Conservation (phyloP, 805 yeast species). For the Yamadazyma takamatsuzukensis region DNA sequence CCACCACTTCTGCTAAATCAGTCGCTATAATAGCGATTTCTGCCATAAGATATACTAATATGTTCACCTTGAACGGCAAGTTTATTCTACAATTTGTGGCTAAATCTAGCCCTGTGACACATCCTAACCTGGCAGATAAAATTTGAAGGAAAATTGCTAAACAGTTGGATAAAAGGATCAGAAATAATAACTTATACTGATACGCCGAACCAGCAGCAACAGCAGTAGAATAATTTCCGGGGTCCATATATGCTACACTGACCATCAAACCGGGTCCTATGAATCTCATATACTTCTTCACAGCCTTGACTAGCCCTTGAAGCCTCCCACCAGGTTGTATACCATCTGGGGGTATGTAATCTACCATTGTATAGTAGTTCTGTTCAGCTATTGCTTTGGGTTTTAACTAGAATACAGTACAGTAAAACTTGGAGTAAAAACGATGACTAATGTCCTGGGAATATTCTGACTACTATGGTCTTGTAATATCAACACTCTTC, state of each 20-base stretch:
- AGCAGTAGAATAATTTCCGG: slow-evolving; percentile 89
- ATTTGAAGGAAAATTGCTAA: slow-evolving; percentile 83
- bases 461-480: too few species aligned
- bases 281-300: slow-evolving; percentile 33
- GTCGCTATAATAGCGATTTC: slow-evolving; percentile 90
- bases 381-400: too few species aligned
- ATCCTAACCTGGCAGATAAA: slow-evolving; percentile 79
- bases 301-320: background rate
- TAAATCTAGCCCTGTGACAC: slow-evolving; percentile 84
- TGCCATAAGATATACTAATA: slow-evolving; percentile 63
- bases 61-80: slow-evolving; percentile 64
- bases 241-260: slow-evolving; percentile 89
- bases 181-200: slow-evolving; percentile 67
- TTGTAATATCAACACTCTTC: too few species aligned
- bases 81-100: slow-evolving; percentile 79
- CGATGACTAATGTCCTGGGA: too few species aligned
- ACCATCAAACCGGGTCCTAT: slow-evolving; percentile 88
- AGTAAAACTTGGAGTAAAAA: too few species aligned
- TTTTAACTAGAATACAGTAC: too few species aligned
- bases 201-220: slow-evolving; percentile 85
- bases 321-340: too few species aligned
- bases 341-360: too few species aligned
- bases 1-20: slow-evolving; percentile 91
- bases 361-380: too few species aligned
- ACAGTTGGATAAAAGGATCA: slow-evolving; percentile 71